phyloP scores from a whole-genome alignment of 2,329 filamentous ascomycete genomes.

The Botrytis galanthina region DNA sequence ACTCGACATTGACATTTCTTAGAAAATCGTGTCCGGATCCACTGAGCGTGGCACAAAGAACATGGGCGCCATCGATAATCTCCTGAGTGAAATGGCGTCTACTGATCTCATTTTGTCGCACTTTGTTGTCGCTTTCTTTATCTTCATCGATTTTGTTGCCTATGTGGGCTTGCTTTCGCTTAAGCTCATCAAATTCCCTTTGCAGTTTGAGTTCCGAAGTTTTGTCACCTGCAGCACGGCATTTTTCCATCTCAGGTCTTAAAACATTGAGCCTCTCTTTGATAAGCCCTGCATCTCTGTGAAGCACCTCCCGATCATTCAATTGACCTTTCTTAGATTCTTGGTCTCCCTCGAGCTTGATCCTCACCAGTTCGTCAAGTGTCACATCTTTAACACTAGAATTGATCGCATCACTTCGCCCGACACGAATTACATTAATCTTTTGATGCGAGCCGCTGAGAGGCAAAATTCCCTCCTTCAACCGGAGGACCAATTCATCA shows the following conservation, averaged over 20 bases:
- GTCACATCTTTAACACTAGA: conserved; percentile 85
- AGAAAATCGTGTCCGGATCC: conserved; percentile 94
- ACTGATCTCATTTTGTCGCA: conserved; percentile 81
- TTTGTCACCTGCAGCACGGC: conserved; percentile 54
- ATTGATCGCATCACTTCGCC: conserved; percentile 90
- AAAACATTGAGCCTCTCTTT: conserved; percentile 72
- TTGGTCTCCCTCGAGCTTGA: conserved; percentile 62
- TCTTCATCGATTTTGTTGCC: conserved; percentile 82
- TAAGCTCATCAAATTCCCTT: conserved; percentile 74
- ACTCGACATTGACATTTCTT: conserved; percentile 84
- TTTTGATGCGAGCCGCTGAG: conserved; percentile 68
- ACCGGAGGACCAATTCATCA: conserved; percentile 88
- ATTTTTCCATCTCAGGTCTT: conserved; percentile 69
- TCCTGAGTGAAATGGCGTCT: conserved; percentile 84
- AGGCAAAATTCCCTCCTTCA: conserved; percentile 84
- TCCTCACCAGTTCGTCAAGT: conserved; percentile 84
- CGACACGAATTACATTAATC: conserved; percentile 84
- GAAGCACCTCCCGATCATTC: conserved; percentile 55
- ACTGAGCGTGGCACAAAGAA: conserved; percentile 92
- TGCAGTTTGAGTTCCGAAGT: conserved; percentile 56
- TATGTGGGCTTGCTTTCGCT: conserved; percentile 71
- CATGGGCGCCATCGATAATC: conserved; percentile 84
- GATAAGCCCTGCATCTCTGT: conserved; percentile 65
- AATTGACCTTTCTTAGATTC: conserved; percentile 52
- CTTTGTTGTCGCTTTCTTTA: conserved; percentile 80